Base-by-base conservation (phyloP, 306 rosid genomes). In the Oxytropis ochrocephala region DNA sequence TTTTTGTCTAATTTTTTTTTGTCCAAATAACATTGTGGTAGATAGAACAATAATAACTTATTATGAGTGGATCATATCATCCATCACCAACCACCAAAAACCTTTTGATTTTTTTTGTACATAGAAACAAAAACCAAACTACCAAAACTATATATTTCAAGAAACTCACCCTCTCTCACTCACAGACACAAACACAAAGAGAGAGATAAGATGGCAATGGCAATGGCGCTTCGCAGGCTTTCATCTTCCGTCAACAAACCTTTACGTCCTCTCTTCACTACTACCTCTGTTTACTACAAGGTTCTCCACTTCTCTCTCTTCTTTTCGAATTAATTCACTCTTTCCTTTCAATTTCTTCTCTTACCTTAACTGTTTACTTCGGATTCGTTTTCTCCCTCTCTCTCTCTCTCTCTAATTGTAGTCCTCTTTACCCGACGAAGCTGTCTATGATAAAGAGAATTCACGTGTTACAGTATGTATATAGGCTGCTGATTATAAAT, bases 371-470 rank as follows among this genome's bases (percentile, higher is more conserved):
- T 0, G 29, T 24, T 24, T 24, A 24, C 29, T 24, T 24, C 2
- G 3, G 16, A 11, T 62, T 41, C 48, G 13, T 43, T 35, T 0
- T n/a, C 46, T 24, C 58, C n/a, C n/a, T n/a, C n/a, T n/a, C n/a
- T n/a, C n/a, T n/a, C 30, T 29, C 11, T 10, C 10, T 61, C 0
- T 10, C 32, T 32, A 1, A 5, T 36, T 5, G 14, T 7, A 93
- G 98, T 82, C 98, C 12, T 93, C 97, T 73, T 69, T 93, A 83
- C 96, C 98, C 3, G 88, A 78, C 76, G 94, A 90, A 81, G 98
- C 94, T 82, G 87, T 85, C 35, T 88, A 90, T 58, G 97, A 90
- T 14, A 89, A 87, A 72, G 95, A 87, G 63, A 93, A 86, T 79
- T 29, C 82, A 7, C 68, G 89, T 41, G 98, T 88, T 19, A 19